These are phyloP conservation scores for Juglanconis sp. DNA, from an alignment of 2,329 filamentous ascomycete species.

Conservation along the genomic window DNA sequence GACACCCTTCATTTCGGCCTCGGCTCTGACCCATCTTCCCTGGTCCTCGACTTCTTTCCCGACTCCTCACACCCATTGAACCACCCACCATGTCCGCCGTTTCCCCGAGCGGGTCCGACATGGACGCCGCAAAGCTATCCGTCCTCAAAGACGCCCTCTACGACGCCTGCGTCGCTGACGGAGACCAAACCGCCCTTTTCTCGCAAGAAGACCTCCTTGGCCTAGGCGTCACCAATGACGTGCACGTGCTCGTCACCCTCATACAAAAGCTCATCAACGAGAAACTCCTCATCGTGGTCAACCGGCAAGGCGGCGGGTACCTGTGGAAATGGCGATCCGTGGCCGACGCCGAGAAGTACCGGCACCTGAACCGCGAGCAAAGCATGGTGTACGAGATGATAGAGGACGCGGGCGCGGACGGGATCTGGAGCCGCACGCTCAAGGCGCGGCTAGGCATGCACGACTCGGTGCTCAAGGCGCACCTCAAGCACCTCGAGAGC, in stretches of 20 bases:
- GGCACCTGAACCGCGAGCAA: constrained; percentile 62
- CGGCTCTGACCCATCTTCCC: too few species aligned
- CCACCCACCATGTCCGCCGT: constrained; percentile 6
- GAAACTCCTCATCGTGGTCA: constrained; percentile 53
- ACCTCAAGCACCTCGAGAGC: constrained; percentile 77
- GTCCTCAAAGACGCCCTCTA: constrained; percentile 57
- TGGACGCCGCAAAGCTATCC: constrained; percentile 39
- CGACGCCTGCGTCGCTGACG: constrained; percentile 39
- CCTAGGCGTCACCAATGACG: constrained; percentile 46
- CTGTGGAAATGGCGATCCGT: constrained; percentile 58
- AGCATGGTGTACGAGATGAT: constrained; percentile 84
- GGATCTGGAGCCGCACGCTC: constrained; percentile 88
- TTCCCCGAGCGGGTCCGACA: constrained; percentile 14
- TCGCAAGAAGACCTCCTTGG: constrained; percentile 18
- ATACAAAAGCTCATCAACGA: constrained; percentile 58
- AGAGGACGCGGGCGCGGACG: constrained; percentile 78
- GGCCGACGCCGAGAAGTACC: constrained; percentile 61
- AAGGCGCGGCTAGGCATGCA: constrained; percentile 78
- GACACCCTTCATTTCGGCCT: neutral
- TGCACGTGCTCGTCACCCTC: constrained; percentile 51
- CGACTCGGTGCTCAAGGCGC: constrained; percentile 75
- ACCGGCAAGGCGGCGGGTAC: constrained; percentile 39
- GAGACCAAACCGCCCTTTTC: constrained; percentile 14
- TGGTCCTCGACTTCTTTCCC: neutral
- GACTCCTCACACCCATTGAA: neutral